phyloP scores from a whole-genome alignment of 2,329 filamentous ascomycete genomes.

The Aspergillus cejpii region DNA sequence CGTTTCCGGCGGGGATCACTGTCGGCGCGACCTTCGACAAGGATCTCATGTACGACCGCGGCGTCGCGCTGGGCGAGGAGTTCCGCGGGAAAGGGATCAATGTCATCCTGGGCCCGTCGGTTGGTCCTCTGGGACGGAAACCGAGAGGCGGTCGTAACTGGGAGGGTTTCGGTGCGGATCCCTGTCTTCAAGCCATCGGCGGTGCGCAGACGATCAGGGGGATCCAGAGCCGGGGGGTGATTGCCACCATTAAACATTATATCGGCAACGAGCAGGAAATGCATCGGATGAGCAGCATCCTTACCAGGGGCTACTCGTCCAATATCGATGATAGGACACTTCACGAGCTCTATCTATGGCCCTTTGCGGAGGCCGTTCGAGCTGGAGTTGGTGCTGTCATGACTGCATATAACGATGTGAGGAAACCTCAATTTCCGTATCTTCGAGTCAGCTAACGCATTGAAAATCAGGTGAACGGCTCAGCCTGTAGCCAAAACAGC shows the following conservation, averaged over 20 bases:
- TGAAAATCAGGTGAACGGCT: slow-evolving; percentile 53
- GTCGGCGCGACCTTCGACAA: slow-evolving; percentile 70
- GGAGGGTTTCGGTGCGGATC: slow-evolving; percentile 68
- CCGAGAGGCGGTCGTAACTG: slow-evolving; percentile 67
- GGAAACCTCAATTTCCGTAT: background rate
- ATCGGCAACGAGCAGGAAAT: slow-evolving; percentile 46
- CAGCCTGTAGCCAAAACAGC: slow-evolving; percentile 61
- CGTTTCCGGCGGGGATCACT: slow-evolving; percentile 73
- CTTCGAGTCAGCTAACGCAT: background rate
- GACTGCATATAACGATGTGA: slow-evolving; percentile 41
- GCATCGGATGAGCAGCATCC: slow-evolving; percentile 44
- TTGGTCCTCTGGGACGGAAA: slow-evolving; percentile 66
- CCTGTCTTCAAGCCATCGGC: slow-evolving; percentile 54
- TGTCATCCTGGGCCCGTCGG: slow-evolving; percentile 62
- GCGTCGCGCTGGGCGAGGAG: slow-evolving; percentile 62
- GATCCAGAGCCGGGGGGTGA: slow-evolving; percentile 52
- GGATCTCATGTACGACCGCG: slow-evolving; percentile 61
- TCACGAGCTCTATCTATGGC: slow-evolving; percentile 44
- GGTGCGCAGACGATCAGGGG: slow-evolving; percentile 50
- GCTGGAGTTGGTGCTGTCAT: slow-evolving; percentile 45
- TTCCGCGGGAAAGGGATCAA: slow-evolving; percentile 67
- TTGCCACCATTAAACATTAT: slow-evolving; percentile 53
- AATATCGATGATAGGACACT: slow-evolving; percentile 48
- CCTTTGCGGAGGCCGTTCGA: slow-evolving; percentile 45
- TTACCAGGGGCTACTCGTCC: slow-evolving; percentile 39